These are phyloP conservation scores for Monosporascus sp. DNA, from an alignment of 2,329 filamentous ascomycete genomes.

Conservation along the genomic window DNA sequence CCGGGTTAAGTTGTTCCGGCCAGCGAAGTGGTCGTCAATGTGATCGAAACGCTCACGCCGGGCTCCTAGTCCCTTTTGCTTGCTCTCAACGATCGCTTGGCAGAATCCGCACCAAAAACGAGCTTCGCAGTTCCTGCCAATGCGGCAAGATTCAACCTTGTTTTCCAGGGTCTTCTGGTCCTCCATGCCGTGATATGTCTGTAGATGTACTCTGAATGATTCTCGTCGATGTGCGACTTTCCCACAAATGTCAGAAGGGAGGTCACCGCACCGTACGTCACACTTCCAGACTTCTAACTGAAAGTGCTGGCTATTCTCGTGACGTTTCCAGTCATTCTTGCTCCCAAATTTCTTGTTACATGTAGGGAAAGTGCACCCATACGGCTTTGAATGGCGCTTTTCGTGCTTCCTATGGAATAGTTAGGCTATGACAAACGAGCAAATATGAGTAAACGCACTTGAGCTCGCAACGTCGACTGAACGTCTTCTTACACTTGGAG, in stretches of 20 bases:
- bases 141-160: conserved; percentile 48
- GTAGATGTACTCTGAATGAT: conserved; percentile 57
- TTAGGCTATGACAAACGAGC: conserved; percentile 13
- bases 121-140: conserved; percentile 58
- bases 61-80: conserved; percentile 44
- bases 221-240: conserved; percentile 54
- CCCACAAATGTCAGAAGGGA: conserved; percentile 39
- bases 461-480: conserved; percentile 48
- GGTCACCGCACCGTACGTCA: conserved; percentile 30
- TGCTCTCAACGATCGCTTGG: conserved; percentile 45
- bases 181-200: conserved; percentile 37
- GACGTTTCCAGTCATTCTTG: conserved; percentile 91
- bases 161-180: conserved; percentile 30
- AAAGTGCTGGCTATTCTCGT: conserved; percentile 76
- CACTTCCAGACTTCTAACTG: conserved; percentile 70
- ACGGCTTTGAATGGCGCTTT: conserved; percentile 76
- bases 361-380: conserved; percentile 67
- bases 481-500: conserved; percentile 39
- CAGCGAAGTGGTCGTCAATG: conserved; percentile 67
- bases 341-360: conserved; percentile 78
- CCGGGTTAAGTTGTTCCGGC: conserved; percentile 33
- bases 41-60: conserved; percentile 60
- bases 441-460: conserved; percentile 37
- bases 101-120: conserved; percentile 91
- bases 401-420: conserved; percentile 63